Evolutionary conservation across 495 filamentous ascomycete species (phyloP), one percentile per base, ranked within the genome.

Genomic region (Pseudevernia furfuracea): DNA sequence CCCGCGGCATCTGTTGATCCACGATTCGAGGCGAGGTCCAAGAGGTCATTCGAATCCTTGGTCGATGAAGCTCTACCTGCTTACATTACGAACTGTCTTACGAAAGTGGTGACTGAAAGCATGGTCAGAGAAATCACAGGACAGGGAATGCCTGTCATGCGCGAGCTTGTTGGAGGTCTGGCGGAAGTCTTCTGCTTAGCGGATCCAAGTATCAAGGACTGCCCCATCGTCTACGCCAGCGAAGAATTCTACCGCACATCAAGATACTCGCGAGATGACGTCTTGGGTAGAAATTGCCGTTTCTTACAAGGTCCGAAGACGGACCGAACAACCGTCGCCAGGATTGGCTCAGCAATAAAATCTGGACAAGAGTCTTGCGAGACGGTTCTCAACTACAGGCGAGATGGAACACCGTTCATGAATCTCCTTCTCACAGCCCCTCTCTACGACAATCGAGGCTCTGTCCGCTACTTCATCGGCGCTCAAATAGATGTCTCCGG

Each of bases 131-230:
- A 84, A 56, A 84, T 89, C 58, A 82, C 82, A 2, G 82, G 82
- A 25, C 83, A 81, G 1, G 71, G 86, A 37, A 78, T 83, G 36
- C 72, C 77, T 8, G 72, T 83, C 75, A 80, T 85, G 62, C 78
- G 77, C 56, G 83, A 80, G 71, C 78, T 86, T 19, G 86, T 86
- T 2, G 87, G 91, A 69, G 88, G 89, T 7, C 68, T 92, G 43
- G 87, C 85, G 0, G 88, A 91, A 69, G 86, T 88, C 1, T 92
- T 91, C 68, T 93, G 89, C 71, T 74, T 92, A 65, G 87, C 87
- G 3, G 89, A 93, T 73, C 88, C 89, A 14, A 85, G 84, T 36
- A 76, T 87, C 62, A 76, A 80, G 12, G 89, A 88, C 70, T 89
- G 90, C 71, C 89, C 88, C 0, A 88, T 93, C 63, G 81, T 92